Conservation (phyloP, 2,329 filamentous ascomycete species). For the Emydomyces testavorans region DNA sequence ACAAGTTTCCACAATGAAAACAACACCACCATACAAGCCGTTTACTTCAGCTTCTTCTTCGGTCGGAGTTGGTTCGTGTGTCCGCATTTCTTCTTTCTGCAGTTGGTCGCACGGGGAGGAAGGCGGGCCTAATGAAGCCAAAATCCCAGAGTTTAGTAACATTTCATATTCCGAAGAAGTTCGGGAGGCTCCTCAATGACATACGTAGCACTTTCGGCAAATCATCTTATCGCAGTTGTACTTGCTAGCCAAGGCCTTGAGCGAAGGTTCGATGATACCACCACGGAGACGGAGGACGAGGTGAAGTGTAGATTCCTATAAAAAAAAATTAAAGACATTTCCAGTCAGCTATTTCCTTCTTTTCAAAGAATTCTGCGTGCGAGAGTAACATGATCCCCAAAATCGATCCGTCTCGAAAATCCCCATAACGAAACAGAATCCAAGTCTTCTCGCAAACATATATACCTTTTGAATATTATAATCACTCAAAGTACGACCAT, state of each 20-base stretch:
- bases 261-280: conserved; percentile 46
- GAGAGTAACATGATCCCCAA: no score
- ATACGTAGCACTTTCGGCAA: conserved; percentile 99
- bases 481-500: conserved; percentile 41
- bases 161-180: not conserved
- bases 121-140: conserved; percentile 53
- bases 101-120: conserved; percentile 98
- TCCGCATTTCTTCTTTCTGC: conserved; percentile 99
- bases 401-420: not conserved
- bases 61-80: conserved; percentile 99
- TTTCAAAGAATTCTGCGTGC: no score
- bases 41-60: conserved; percentile 99
- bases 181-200: conserved; percentile 29
- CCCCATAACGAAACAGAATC: not conserved
- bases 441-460: conserved; percentile 50
- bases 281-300: conserved; percentile 51
- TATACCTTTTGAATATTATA: conserved; percentile 51
- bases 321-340: conserved; percentile 16
- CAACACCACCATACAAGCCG: conserved; percentile 9
- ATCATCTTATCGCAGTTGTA: conserved; percentile 99
- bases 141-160: not conserved
- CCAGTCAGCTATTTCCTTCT: conserved; percentile 24
- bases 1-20: conserved; percentile 12
- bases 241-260: conserved; percentile 60
- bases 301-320: conserved; percentile 53